Percentiles rank a stretch among this genome's conserved stretches.
These are phyloP conservation scores for Tolypocladium cylindrosporum DNA, from an alignment of 2,329 filamentous ascomycete species.

Conservation along the genomic window DNA sequence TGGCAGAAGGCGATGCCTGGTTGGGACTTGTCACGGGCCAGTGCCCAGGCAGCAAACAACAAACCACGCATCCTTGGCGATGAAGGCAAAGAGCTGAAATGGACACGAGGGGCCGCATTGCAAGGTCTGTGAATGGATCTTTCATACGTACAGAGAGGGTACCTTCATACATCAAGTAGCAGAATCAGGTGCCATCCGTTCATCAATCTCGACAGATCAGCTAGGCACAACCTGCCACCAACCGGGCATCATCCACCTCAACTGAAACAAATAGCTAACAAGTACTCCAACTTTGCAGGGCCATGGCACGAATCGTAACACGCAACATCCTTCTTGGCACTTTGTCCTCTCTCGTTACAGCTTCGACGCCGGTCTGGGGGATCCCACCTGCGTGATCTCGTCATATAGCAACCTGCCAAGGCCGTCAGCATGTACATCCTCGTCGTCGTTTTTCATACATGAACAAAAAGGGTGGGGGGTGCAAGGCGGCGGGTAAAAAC, in stretches of 20 bases:
- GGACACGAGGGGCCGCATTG: background rate
- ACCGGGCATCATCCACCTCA: background rate
- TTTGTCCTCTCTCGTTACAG: constrained; percentile 28
- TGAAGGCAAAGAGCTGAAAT: background rate
- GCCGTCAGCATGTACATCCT: background rate
- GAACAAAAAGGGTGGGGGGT: background rate
- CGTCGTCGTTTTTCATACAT: background rate
- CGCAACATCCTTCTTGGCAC: background rate
- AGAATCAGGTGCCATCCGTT: background rate
- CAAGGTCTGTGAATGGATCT: background rate
- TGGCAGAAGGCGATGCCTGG: background rate
- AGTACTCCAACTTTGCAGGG: background rate
- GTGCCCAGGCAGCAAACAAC: background rate
- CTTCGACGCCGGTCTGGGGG: constrained; percentile 51
- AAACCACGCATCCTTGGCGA: background rate
- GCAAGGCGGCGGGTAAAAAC: constrained; percentile 18
- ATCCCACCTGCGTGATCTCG: constrained; percentile 69
- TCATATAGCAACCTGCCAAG: constrained; percentile 67
- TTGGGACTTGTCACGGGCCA: background rate
- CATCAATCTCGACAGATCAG: background rate
- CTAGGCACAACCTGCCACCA: background rate
- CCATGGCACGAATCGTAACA: background rate
- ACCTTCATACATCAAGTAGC: background rate
- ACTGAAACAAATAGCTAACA: background rate
- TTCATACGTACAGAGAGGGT: background rate